A percentile compares a stretch with the other conserved stretches of the same genome.
phyloP scores from a whole-genome alignment of 441 rosid genomes.

The Rhodomyrtus psidioides region DNA sequence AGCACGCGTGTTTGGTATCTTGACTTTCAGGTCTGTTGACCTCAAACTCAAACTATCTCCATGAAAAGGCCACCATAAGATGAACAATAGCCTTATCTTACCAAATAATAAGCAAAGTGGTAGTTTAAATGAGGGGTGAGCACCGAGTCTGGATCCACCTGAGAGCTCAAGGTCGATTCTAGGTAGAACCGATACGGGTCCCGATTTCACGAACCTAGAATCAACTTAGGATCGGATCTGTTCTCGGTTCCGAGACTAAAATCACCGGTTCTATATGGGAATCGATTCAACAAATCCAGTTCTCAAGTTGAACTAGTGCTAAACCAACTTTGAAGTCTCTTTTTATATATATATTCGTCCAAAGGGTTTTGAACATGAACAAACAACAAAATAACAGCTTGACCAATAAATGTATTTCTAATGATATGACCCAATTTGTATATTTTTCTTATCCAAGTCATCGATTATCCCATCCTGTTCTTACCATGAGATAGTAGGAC shows the following conservation, averaged over 20 bases:
- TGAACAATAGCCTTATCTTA: no score
- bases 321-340: neutral
- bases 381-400: neutral
- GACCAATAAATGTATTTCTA: neutral
- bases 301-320: accelerated
- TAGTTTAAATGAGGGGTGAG: no score
- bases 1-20: neutral
- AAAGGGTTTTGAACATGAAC: neutral
- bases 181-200: neutral
- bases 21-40: neutral
- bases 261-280: accelerated
- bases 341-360: neutral
- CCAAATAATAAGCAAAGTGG: no score
- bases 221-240: accelerated
- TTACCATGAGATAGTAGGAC: neutral
- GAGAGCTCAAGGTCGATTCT: accelerated
- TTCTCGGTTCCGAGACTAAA: neutral
- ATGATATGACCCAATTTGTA: neutral
- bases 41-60: neutral
- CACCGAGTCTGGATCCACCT: accelerated
- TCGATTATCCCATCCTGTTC: neutral
- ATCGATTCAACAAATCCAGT: accelerated
- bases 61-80: neutral
- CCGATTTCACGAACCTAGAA: neutral
- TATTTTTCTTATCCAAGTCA: neutral